Evolutionary conservation across 768 basidiomycete genomes (phyloP), one percentile per base, ranked within the genome.

Genomic region (Phaeotremella fagi): DNA sequence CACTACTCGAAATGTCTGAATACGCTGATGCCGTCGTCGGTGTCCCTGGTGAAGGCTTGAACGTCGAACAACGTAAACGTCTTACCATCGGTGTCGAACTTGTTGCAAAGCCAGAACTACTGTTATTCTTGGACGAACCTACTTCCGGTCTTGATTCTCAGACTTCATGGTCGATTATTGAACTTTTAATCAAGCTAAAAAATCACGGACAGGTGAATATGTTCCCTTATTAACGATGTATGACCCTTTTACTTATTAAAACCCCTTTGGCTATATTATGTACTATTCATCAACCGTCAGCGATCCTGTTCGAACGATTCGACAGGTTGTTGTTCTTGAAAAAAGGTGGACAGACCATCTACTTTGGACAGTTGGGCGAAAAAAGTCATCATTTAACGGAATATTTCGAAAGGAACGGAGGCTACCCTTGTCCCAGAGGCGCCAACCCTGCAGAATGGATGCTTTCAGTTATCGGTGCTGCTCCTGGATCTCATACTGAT

Each of bases 271-370:
- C 73, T 24, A 73, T 77, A 46, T 64, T 77, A 7, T 75, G 75
- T 37, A 77, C 77, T 1, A 77, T 78, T 52, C 78, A 78, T 52
- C 77, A 79, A 60, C 78, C 78, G 2, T 88, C 87, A 2, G 83
- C 87, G 2, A 79, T 89, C 18, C 77, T 94, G 1, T 92, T 94
- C 75, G 85, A 90, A 72, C 84, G 83, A 64, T 92, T 95, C 61
- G 90, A 79, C 60, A 72, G 75, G 6, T 68, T 80, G 14, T 73
- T 80, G 9, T 72, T 79, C 50, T 67, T 79, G 25, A 83, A 90
- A 63, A 78, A 79, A 15, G 90, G 90, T 1, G 90, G 90, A 5
- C 84, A 88, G 71, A 90, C 89, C 0, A 87, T 91, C n/a, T 94
- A 92, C 79, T 92, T 88, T 66, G 90, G 90, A 37, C 85, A 87